Base-by-base conservation (phyloP, 805 yeast genomes). In the Alloascoidea hylecoeti region DNA sequence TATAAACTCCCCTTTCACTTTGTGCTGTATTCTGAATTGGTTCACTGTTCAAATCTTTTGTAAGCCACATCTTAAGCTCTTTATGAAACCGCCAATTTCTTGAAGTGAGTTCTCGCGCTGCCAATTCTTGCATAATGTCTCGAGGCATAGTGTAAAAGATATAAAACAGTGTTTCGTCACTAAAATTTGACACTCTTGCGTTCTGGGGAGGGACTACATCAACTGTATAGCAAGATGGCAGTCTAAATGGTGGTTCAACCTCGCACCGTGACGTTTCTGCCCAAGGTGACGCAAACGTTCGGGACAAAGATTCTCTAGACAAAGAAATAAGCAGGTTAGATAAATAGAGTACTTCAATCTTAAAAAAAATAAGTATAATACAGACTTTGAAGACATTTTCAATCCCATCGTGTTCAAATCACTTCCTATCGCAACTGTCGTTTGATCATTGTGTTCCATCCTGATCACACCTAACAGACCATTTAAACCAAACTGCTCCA, bases 71-170 rank as follows among this genome's bases (percentile, higher is more conserved):
- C 61, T 88, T 94, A 40, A 92, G 70, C 43, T 85, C 95, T 60
- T 86, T 89, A 60, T 92, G 98, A 52, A 83, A 92, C 47, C 97
- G 72, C 99, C 99, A 92, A 59, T 89, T 92, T 49, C 98, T 70
- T 44, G 76, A 76, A 49, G 85, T 84, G 47, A 92, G 69, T 56
- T 89, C 97, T 42, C 89, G 67, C 4, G 96, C 94, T 3, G 94
- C 94, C 40, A 86, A 71, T 55, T 92, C 98, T 57, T 92, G 99
- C 54, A 89, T 64, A 3, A 85, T 75, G 53, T 92, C 96, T 39
- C 85, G 76, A 3, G 98, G 95, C 64, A 78, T 85, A 46, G 94
- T 82, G 58, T 92, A 92, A 55, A 92, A 92, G 14, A 92, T 79
- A 57, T 82, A 92, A 53, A 92, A 92, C 33, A 92, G 63, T 1